A percentile compares a stretch with the other conserved stretches of the same genome.
Conservation (phyloP, 2,329 filamentous ascomycete species). For the Cladosporium phlei region DNA sequence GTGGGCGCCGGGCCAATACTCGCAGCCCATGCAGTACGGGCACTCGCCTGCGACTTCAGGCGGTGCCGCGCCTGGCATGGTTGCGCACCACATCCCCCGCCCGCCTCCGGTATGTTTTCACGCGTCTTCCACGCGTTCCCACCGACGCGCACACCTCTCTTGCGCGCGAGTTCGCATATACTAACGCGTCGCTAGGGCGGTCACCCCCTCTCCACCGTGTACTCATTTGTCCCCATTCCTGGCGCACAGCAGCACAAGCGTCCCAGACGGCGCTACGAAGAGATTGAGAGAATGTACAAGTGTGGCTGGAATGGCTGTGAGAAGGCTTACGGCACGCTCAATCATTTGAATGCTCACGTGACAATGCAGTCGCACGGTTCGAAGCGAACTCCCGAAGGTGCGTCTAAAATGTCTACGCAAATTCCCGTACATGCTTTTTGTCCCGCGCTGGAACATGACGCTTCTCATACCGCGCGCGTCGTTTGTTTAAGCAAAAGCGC, state of each 20-base stretch:
- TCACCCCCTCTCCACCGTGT: constrained; percentile 68
- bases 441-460: too few relatives aligned
- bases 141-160: too few relatives aligned
- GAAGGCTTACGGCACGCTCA: constrained; percentile 95
- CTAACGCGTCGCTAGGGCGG: constrained; percentile 39
- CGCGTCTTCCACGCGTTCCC: too few relatives aligned
- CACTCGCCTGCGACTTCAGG: constrained; percentile 55
- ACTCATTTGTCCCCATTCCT: constrained; percentile 95
- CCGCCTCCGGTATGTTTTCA: constrained; percentile 56
- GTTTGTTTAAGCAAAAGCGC: constrained; percentile 24
- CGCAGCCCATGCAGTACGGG: constrained; percentile 44
- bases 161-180: constrained; percentile 18
- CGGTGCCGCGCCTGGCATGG: constrained; percentile 52
- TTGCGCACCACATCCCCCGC: constrained; percentile 53
- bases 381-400: constrained; percentile 97
- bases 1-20: constrained; percentile 62
- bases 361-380: constrained; percentile 96
- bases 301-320: constrained; percentile 98
- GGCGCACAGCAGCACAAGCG: constrained; percentile 97
- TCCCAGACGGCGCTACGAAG: constrained; percentile 87
- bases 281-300: constrained; percentile 99
- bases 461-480: constrained; percentile 22
- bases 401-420: too few relatives aligned
- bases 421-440: constrained; percentile 2
- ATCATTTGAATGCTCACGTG: constrained; percentile 95